Evolutionary conservation across 177 flowering plant species (phyloP), one percentile per base, ranked within the genome.

Genomic region (Vitis hybrid): DNA sequence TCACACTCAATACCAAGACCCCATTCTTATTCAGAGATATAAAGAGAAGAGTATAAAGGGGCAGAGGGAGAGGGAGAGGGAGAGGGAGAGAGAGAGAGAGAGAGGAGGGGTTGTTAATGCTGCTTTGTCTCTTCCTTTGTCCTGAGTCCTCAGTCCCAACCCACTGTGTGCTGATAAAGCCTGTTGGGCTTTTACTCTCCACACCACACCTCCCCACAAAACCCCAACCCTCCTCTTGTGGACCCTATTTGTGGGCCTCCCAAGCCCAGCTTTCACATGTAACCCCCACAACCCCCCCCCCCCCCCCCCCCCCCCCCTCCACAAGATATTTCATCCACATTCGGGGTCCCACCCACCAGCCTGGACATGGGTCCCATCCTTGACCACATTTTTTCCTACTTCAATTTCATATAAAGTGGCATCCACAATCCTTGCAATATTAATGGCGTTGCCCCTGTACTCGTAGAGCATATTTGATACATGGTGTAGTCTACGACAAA

Each of bases 121-220:
- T 74, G 52, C 8, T 71, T 75, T 75, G 78, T 75, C 78, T 64
- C 75, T 50, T 71, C 39, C 62, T 26, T 59, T 59, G 62, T 26
- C 62, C 62, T 26, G 13, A 59, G 30, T 7, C 19, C 6, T 21
- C 11, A 52, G 13, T 11, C 63, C 56, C 15, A 5, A 58, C 8
- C 32, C 10, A 2, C 72, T 32, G 32, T 34, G 52, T 62, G 54
- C 56, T 17, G 30, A 62, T 11, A 54, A 62, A 26, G 74, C 26
- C 18, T 19, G 11, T 61, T 5, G 48, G 48, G 50, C 50, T 7
- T 39, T 11, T 60, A 30, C 62, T 12, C 14, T 15, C 30, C 30
- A 26, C 30, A 26, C 30, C 30, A 26, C 30, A 26, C 30, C 30
- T 3, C 30, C 30, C 30, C 30, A 2, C 30, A 26, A 23, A 23